These are phyloP conservation scores for Medicago ruthenica DNA, from an alignment of 306 rosid species.

Conservation along the genomic window DNA sequence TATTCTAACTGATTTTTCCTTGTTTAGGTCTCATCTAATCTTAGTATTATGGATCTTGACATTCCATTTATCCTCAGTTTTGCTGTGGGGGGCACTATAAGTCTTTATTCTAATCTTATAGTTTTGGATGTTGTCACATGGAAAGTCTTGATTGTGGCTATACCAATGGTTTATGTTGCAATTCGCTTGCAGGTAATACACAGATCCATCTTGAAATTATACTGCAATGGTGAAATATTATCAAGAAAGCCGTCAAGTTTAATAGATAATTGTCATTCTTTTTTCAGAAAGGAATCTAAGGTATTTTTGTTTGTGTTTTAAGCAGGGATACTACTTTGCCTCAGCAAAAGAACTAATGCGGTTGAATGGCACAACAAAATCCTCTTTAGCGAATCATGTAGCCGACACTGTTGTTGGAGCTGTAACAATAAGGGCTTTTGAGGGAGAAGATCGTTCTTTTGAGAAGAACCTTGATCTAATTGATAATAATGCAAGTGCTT, in stretches of 20 bases:
- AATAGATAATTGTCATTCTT: too few relatives aligned
- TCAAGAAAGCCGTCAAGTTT: too few relatives aligned
- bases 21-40: slow-evolving; percentile 59
- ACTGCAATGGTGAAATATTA: too few relatives aligned
- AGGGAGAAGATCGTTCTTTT: slow-evolving; percentile 63
- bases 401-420: slow-evolving; percentile 80
- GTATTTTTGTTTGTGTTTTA: not conserved
- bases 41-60: slow-evolving; percentile 63
- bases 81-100: slow-evolving; percentile 32
- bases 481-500: slow-evolving; percentile 70
- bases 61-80: slow-evolving; percentile 43
- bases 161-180: slow-evolving; percentile 55
- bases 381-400: slow-evolving; percentile 66
- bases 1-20: not conserved
- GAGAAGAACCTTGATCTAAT: slow-evolving; percentile 63
- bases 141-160: slow-evolving; percentile 57
- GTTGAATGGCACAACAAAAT: slow-evolving; percentile 73
- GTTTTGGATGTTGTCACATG: slow-evolving; percentile 57
- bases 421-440: slow-evolving; percentile 69
- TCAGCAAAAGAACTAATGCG: slow-evolving; percentile 75
- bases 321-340: slow-evolving; percentile 65
- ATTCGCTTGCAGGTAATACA: slow-evolving; percentile 56
- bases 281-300: not conserved
- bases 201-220: not conserved
- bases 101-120: slow-evolving; percentile 40